Base-by-base conservation (phyloP, 345 rosid species). In the Eucalyptus tenuipes region DNA sequence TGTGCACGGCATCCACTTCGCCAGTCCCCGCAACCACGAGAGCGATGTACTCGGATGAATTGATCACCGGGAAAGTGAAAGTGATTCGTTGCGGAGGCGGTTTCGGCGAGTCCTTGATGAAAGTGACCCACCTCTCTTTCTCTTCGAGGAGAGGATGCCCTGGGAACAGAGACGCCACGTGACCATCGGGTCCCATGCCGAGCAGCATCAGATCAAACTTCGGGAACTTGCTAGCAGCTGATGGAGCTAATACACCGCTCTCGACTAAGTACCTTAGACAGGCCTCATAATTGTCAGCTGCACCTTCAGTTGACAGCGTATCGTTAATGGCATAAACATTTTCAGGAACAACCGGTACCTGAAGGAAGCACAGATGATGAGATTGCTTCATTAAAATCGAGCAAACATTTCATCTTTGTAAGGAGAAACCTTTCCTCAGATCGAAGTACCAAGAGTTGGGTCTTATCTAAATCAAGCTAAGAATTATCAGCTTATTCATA, bases 161-260 rank as follows among this genome's bases (percentile, higher is more conserved):
- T 0, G 98, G 99, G 89, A 96, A 96, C 10, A 96, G 89, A 2
- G 99, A 97, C 9, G 99, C 99, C 16, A 97, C 93, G 2, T 97
- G 99, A 17, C 99, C 99, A 90, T 97, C 99, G 7, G 99, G 97
- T 2, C 99, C 99, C 97, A 96, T 94, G 47, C 99, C 99, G 2
- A 97, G 92, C 90, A 96, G 97, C 94, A 94, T 92, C 87, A 96
- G 93, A 91, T 97, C 99, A 40, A 97, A 97, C 88, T 93, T 95
- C 2, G 99, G 99, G 71, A 96, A 91, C 75, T 95, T 96, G 13
- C 90, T 94, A 5, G 91, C 75, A 18, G 94, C 86, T 29, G 99
- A 97, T 66, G 86, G 47, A 1, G 86, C 91, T 79, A 97, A 50
- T 85, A 93, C 90, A 18, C 88, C 88, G 16, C 84, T 90, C 29